Conservation (phyloP, 345 rosid species). For the Psidium friedrichsthalianum region DNA sequence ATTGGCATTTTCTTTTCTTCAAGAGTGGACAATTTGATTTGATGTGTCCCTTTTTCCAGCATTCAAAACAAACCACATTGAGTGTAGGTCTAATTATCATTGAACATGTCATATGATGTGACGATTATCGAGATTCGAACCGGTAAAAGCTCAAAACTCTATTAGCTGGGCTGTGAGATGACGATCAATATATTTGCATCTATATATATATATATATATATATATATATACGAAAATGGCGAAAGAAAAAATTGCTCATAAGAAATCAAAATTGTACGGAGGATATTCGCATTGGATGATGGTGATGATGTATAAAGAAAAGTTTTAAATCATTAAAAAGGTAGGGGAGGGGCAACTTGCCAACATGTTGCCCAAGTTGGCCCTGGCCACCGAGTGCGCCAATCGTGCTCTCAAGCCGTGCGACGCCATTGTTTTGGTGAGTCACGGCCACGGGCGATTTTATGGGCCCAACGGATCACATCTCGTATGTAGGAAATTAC, state of each 20-base stretch:
- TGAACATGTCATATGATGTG: too few relatives aligned
- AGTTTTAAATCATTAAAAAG: neutral
- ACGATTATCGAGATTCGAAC: too few relatives aligned
- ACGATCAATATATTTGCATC: too few relatives aligned
- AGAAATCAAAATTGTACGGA: neutral
- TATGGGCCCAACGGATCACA: neutral
- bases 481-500: neutral
- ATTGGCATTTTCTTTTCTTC: too few relatives aligned
- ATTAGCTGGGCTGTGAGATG: fast-evolving
- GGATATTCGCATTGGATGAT: neutral
- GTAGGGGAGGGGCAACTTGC: neutral
- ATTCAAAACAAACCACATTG: too few relatives aligned
- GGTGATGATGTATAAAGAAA: neutral
- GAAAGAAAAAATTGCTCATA: neutral
- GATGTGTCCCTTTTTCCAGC: too few relatives aligned
- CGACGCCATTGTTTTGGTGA: neutral
- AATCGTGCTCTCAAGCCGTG: neutral
- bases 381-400: neutral
- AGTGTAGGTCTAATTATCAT: too few relatives aligned
- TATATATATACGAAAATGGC: neutral
- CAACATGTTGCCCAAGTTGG: neutral
- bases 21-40: too few relatives aligned
- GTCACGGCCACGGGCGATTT: neutral
- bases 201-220: too few relatives aligned
- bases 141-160: neutral